Percentiles rank a stretch among this genome's conserved stretches.
These are phyloP conservation scores for Castanea mollissima DNA, from an alignment of 306 rosid species.

Conservation along the genomic window DNA sequence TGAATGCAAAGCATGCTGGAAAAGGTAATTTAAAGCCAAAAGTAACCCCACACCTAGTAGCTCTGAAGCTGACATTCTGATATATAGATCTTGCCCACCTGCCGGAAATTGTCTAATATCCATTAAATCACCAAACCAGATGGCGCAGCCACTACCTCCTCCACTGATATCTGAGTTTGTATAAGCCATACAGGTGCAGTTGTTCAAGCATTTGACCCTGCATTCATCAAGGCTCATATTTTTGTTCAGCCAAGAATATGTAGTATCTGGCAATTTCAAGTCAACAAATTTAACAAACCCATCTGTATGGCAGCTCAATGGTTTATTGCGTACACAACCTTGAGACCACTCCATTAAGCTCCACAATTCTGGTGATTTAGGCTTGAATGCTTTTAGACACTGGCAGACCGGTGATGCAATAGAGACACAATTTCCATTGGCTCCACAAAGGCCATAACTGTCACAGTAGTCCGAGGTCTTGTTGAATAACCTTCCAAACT, in stretches of 20 bases:
- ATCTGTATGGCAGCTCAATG: constrained; percentile 34
- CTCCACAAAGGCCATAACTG: constrained; percentile 40
- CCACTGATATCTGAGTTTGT: constrained; percentile 38
- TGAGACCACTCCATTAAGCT: constrained; percentile 41
- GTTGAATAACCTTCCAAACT: constrained; percentile 35
- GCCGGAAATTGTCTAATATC: constrained; percentile 30
- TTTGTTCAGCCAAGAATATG: constrained; percentile 40
- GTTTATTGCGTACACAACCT: constrained; percentile 39
- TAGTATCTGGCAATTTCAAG: constrained; percentile 51
- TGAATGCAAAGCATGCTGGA: not conserved
- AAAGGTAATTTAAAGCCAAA: too few species aligned
- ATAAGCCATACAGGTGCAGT: constrained; percentile 62
- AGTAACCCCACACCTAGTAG: constrained; percentile 16
- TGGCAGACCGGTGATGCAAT: constrained; percentile 40
- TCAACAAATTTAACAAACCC: constrained; percentile 36
- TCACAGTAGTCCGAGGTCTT: constrained; percentile 48
- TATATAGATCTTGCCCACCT: constrained; percentile 34
- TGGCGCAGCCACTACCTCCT: constrained; percentile 56
- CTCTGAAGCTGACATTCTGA: constrained; percentile 33
- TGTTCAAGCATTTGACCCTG: constrained; percentile 37
- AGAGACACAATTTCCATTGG: constrained; percentile 35
- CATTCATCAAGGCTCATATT: constrained; percentile 46
- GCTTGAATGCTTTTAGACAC: constrained; percentile 48
- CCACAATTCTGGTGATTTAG: constrained; percentile 43
- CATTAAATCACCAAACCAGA: constrained; percentile 48